A percentile compares a stretch with the other conserved stretches of the same genome.
These are phyloP conservation scores for Penicillium atrosanguineum DNA, from an alignment of 495 filamentous ascomycete species.

Conservation along the genomic window DNA sequence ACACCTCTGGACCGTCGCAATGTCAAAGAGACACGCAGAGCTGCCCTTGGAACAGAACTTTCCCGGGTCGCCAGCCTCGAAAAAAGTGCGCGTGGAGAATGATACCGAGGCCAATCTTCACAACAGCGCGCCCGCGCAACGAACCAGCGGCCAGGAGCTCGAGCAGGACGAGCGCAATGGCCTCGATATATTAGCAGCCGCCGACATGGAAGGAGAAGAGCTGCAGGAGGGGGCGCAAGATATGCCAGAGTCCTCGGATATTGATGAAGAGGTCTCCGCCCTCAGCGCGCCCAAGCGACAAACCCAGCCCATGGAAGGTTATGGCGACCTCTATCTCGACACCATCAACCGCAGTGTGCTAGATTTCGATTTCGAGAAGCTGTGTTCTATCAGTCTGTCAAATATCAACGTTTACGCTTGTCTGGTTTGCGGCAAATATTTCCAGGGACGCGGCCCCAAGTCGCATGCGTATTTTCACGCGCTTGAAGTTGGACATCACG, in stretches of 20 bases:
- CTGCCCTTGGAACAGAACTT: constrained; percentile 68
- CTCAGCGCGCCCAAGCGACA: constrained; percentile 57
- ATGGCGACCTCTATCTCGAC: constrained; percentile 95
- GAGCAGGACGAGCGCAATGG: constrained; percentile 38
- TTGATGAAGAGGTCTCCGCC: constrained; percentile 40
- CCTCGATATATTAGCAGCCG: constrained; percentile 35
- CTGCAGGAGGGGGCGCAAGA: constrained; percentile 39
- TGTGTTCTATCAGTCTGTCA: constrained; percentile 90
- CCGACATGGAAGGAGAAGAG: constrained; percentile 40
- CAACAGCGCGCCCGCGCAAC: constrained; percentile 43
- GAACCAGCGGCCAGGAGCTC: constrained; percentile 30
- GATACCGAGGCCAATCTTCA: constrained; percentile 33
- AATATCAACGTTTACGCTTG: constrained; percentile 99
- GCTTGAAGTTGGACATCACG: constrained; percentile 91
- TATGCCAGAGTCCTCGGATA: constrained; percentile 28
- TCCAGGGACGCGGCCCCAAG: constrained; percentile 88
- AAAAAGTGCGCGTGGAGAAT: constrained; percentile 68
- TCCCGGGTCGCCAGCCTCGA: constrained; percentile 68
- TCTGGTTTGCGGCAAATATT: constrained; percentile 96
- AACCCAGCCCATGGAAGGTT: constrained; percentile 78
- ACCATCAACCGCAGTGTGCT: constrained; percentile 86
- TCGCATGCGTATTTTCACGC: constrained; percentile 98
- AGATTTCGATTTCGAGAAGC: constrained; percentile 97
- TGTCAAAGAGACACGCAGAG: constrained; percentile 77
- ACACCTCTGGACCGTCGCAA: constrained; percentile 31